Percentiles rank a stretch among this genome's conserved stretches.
Conservation (phyloP, 73 alveolate species). For the Paramecium pentaurelia region DNA sequence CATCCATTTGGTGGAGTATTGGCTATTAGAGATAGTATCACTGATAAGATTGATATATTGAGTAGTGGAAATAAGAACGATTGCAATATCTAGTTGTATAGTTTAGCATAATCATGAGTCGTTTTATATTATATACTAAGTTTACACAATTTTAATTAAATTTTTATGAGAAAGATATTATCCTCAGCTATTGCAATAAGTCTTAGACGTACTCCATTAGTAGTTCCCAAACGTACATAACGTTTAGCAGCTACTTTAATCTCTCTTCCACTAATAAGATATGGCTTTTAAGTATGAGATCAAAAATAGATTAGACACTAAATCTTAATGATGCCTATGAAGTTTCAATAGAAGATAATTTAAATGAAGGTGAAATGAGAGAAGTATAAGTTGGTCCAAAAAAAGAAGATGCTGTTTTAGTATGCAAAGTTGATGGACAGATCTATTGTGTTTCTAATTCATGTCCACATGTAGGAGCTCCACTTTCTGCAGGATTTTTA, state of each 20-base stretch:
- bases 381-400: slow-evolving; percentile 64
- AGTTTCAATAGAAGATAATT: background rate
- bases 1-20: slow-evolving; percentile 62
- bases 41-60: background rate
- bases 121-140: background rate
- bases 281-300: background rate
- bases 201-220: background rate
- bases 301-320: background rate
- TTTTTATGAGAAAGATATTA: slow-evolving; percentile 36
- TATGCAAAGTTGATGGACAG: slow-evolving; percentile 61
- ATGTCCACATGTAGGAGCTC: slow-evolving; percentile 92
- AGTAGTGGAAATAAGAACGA: slow-evolving; percentile 24
- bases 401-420: slow-evolving; percentile 65
- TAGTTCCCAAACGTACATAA: background rate
- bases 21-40: slow-evolving; percentile 38
- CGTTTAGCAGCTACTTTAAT: background rate
- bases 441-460: slow-evolving; percentile 58
- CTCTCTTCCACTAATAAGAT: background rate
- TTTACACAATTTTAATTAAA: background rate
- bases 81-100: background rate
- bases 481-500: slow-evolving; percentile 71
- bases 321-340: slow-evolving; percentile 41
- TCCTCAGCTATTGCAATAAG: background rate
- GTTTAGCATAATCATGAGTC: background rate
- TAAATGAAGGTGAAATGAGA: slow-evolving; percentile 63